Evolutionary conservation across 2,329 filamentous ascomycete species (phyloP).

Genomic region (Penicillium oxalicum): DNA sequence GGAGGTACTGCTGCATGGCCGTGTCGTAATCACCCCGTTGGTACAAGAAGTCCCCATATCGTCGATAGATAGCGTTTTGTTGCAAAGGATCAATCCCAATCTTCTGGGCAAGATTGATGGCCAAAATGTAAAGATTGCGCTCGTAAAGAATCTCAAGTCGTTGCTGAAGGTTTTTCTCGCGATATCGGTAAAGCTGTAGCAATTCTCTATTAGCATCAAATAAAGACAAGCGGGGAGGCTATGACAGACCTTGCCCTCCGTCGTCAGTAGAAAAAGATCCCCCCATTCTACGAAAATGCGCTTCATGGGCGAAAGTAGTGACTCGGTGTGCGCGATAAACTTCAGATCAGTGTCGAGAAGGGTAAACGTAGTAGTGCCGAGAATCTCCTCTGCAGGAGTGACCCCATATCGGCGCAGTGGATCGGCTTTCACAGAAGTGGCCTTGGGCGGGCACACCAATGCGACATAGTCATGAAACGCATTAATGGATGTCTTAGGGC

Average conservation of each 20-base stretch:
- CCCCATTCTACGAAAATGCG: conserved; percentile 83
- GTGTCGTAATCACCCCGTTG: conserved; percentile 94
- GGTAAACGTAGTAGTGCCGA: conserved; percentile 82
- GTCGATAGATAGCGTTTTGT: conserved; percentile 86
- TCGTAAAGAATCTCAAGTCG: conserved; percentile 91
- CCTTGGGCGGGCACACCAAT: conserved; percentile 71
- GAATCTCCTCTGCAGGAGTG: conserved; percentile 66
- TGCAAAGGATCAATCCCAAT: conserved; percentile 71
- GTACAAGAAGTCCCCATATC: conserved; percentile 90
- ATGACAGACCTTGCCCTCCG: conserved; percentile 74
- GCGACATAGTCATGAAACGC: conserved; percentile 82
- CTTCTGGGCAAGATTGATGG: conserved; percentile 89
- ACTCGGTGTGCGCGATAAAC: conserved; percentile 83
- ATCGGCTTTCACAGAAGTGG: conserved; percentile 51
- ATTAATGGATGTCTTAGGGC: conserved; percentile 74
- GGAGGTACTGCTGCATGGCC: conserved; percentile 98
- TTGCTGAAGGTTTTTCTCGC: conserved; percentile 84
- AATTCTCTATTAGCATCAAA: conserved; percentile 14
- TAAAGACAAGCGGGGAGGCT: background rate
- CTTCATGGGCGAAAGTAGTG: conserved; percentile 72
- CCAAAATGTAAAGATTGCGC: conserved; percentile 83
- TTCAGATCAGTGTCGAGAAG: conserved; percentile 87
- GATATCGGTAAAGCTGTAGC: conserved; percentile 71
- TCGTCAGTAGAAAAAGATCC: conserved; percentile 80
- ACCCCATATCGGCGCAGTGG: conserved; percentile 68